Base-by-base conservation (phyloP, 2,329 filamentous ascomycete species). In the Blastomyces gilchristii region DNA sequence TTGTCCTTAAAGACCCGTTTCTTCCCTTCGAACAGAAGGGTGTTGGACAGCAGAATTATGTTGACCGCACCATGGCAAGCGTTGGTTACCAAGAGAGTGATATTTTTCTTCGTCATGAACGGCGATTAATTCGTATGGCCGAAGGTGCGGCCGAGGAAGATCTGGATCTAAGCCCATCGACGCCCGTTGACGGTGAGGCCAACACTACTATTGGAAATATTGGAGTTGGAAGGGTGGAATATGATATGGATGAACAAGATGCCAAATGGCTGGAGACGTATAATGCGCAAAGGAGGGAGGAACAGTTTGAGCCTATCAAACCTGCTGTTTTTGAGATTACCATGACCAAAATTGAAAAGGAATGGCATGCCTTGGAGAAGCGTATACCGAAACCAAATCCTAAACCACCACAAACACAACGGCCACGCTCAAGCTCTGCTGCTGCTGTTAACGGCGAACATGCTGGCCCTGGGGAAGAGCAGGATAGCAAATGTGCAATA, bases 161-260 rank as follows among this genome's bases (percentile, higher is more conserved):
- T 67, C 76, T 87, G 25, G 84, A 85, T 65, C 74, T 85, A 59
- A 80, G 77, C 60, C 77, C 80, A 31, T 76, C 79, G 25, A 71
- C 82, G 22, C 84, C 82, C 65, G 79, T 79, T 22, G 88, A 89
- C 58, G 83, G 82, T 9, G 87, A 89, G 56, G 72, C 77, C 6
- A 80, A 82, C 61, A 74, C 78, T 39, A 77, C 78, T 4, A 76
- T 79, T 49, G 77, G 79, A 4, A 76, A 76, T 45, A 78, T 77
- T 61, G 79, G 79, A 22, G 83, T 95, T 49, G 90, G 91, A 14
- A 87, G 90, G 63, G 94, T 99, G 25, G 94, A 99, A 73, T 99
- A 99, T 74, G 94, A 99, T 74, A 99, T 99, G 94, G 94, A 99
- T 72, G 94, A 99, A 76, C 94, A 99, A 72, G 94, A 99, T 74